phyloP scores from a whole-genome alignment of 129 eudicot species.

The Saposhnikovia divaricata region DNA sequence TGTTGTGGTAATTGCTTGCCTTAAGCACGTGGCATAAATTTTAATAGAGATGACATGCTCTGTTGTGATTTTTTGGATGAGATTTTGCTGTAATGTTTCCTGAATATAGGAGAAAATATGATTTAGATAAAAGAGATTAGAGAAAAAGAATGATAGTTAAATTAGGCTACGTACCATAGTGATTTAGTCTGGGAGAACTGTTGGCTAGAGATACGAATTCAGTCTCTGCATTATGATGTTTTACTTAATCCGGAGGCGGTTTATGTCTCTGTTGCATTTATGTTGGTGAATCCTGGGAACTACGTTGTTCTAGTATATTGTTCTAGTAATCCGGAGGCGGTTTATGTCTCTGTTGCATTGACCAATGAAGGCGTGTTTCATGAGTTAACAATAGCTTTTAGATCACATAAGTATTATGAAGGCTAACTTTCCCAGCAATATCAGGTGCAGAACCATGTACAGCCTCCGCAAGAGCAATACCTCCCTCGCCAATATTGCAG shows the following conservation, averaged over 20 bases:
- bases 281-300: not conserved
- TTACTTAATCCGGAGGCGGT: not conserved
- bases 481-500: slow-evolving; percentile 94
- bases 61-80: not conserved
- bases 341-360: too few relatives aligned
- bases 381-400: not conserved
- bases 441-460: slow-evolving; percentile 99
- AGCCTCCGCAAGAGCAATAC: slow-evolving; percentile 98
- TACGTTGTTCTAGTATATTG: not conserved
- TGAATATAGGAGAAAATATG: not conserved
- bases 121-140: not conserved
- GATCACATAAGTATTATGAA: not conserved
- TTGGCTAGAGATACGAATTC: not conserved
- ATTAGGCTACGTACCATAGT: not conserved
- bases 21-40: not conserved
- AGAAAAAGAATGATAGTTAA: too few relatives aligned
- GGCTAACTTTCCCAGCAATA: slow-evolving; percentile 94
- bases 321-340: too few relatives aligned
- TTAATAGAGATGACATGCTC: not conserved
- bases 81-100: not conserved
- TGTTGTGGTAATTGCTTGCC: too few relatives aligned
- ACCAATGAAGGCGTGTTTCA: not conserved
- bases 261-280: not conserved
- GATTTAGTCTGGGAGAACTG: not conserved
- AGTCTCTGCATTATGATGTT: not conserved